Percentiles rank a stretch among this genome's conserved stretches.
Conservation (phyloP, 768 basidiomycete genomes). For the Amanita subjunquillea region DNA sequence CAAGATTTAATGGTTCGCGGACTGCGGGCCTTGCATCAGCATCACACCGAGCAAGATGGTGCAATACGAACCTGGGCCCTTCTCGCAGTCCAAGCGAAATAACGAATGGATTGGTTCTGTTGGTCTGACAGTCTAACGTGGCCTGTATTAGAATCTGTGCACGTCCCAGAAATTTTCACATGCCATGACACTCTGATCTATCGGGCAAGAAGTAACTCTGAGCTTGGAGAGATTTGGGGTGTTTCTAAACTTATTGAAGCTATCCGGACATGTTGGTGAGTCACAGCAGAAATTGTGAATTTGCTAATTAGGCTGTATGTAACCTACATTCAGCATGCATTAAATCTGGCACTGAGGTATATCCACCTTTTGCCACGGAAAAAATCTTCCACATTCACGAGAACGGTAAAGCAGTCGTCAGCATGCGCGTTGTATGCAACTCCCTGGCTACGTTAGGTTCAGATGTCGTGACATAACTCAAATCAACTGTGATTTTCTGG, state of each 20-base stretch:
- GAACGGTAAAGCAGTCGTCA: constrained; percentile 70
- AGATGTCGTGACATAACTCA: constrained; percentile 54
- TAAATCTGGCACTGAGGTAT: not conserved
- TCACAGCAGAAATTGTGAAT: constrained; percentile 81
- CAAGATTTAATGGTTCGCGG: constrained; percentile 48
- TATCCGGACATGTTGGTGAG: constrained; percentile 71
- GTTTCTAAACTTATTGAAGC: constrained; percentile 44
- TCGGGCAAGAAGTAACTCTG: constrained; percentile 23
- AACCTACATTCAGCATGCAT: not conserved
- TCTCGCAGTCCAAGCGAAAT: constrained; percentile 62
- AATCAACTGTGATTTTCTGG: constrained; percentile 59
- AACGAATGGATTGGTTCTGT: constrained; percentile 67
- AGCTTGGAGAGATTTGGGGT: constrained; percentile 33
- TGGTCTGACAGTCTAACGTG: constrained; percentile 61
- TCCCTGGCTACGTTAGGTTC: constrained; percentile 45
- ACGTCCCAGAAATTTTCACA: constrained; percentile 7
- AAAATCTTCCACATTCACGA: constrained; percentile 93
- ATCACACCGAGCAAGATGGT: constrained; percentile 4
- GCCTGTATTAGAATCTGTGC: not conserved
- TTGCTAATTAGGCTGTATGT: constrained; percentile 77
- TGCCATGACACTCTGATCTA: constrained; percentile 39
- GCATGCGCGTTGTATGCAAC: constrained; percentile 40
- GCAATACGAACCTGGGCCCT: constrained; percentile 44
- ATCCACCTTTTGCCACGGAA: constrained; percentile 76
- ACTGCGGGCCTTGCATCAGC: constrained; percentile 27